Percentiles rank a stretch among this genome's conserved stretches.
Conservation (phyloP, 352 stramenopile genomes). For the Aphanomyces euteiches region DNA sequence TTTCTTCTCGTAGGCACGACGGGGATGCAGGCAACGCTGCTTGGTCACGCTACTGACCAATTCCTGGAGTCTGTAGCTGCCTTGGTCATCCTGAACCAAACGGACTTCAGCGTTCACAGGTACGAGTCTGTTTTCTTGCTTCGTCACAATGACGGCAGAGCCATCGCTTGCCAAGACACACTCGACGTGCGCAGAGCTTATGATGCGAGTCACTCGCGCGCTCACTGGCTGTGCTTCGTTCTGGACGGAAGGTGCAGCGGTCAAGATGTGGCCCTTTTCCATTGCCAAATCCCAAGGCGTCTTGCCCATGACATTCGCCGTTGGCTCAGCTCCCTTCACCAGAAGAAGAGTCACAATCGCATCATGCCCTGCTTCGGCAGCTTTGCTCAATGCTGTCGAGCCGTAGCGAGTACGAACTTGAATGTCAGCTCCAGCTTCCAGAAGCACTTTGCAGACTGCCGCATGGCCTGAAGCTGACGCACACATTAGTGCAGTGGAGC, state of each 20-base stretch:
- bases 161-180: neutral
- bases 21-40: constrained; percentile 26
- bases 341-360: constrained; percentile 12
- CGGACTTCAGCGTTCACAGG: constrained; percentile 7
- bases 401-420: constrained; percentile 17
- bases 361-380: constrained; percentile 18
- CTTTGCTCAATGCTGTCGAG: constrained; percentile 25
- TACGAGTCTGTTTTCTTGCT: neutral
- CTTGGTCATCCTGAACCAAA: neutral
- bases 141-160: neutral
- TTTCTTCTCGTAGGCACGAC: constrained; percentile 17
- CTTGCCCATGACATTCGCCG: constrained; percentile 18
- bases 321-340: neutral
- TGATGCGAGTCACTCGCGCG: constrained; percentile 3
- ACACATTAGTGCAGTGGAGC: constrained; percentile 19
- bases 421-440: constrained; percentile 13
- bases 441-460: neutral
- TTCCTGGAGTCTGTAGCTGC: neutral
- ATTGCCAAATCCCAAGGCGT: constrained; percentile 16
- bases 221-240: neutral
- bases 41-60: neutral
- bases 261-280: constrained; percentile 12
- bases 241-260: neutral
- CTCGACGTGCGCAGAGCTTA: constrained; percentile 14
- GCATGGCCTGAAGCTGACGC: constrained; percentile 9